Evolutionary conservation across 2,329 filamentous ascomycete species (phyloP).

Genomic region (Beauveria sp.): DNA sequence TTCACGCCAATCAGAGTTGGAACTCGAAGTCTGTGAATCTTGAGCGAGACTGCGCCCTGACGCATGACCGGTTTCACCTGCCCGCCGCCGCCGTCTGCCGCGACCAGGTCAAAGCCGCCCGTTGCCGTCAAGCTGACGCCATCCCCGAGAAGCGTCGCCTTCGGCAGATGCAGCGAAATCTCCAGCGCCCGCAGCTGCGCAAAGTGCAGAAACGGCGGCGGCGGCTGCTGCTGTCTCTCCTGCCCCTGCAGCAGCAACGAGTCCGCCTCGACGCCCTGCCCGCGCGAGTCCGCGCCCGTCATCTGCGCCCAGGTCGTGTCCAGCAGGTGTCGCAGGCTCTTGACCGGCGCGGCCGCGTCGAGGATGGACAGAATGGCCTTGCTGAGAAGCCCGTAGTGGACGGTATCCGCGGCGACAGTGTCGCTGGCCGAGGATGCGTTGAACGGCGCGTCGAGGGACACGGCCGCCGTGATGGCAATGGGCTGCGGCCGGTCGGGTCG

Average conservation of each 20-base stretch:
- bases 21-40: constrained; percentile 50
- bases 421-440: constrained; percentile 50
- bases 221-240: constrained; percentile 13
- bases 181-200: constrained; percentile 37
- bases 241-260: background rate
- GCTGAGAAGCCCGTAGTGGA: constrained; percentile 66
- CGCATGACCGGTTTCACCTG: constrained; percentile 20
- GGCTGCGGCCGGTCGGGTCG: constrained; percentile 53
- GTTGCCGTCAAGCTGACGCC: constrained; percentile 46
- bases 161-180: constrained; percentile 52
- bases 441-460: constrained; percentile 51
- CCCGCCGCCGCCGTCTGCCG: constrained; percentile 17
- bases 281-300: constrained; percentile 19
- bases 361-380: constrained; percentile 52
- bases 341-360: constrained; percentile 18
- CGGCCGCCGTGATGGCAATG: constrained; percentile 49
- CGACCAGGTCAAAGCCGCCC: constrained; percentile 31
- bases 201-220: constrained; percentile 26
- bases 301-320: constrained; percentile 26
- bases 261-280: constrained; percentile 11
- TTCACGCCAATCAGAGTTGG: constrained; percentile 68
- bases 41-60: constrained; percentile 26
- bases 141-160: constrained; percentile 59
- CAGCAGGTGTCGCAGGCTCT: constrained; percentile 21
- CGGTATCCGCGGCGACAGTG: constrained; percentile 58